A percentile compares a stretch with the other conserved stretches of the same genome.
Evolutionary conservation across 2,329 filamentous ascomycete species (phyloP).

Genomic region (Septoria petroselini): DNA sequence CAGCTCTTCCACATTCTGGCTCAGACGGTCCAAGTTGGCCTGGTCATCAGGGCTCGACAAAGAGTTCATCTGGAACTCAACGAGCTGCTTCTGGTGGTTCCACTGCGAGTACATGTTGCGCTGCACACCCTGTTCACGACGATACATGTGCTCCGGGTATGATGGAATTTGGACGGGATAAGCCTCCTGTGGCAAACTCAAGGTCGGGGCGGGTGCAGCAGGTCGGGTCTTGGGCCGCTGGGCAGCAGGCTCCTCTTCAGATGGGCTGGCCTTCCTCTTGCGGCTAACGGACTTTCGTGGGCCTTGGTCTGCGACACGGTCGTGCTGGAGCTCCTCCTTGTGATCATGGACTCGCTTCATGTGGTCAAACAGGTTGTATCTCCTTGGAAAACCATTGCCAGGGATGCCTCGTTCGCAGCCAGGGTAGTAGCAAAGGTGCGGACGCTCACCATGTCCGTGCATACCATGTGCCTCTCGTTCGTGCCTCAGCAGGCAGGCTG

Average conservation of each 20-base stretch:
- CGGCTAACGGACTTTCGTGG: slow-evolving; percentile 28
- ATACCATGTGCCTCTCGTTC: slow-evolving; percentile 94
- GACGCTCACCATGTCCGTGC: slow-evolving; percentile 90
- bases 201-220: slow-evolving; percentile 11
- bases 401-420: slow-evolving; percentile 79
- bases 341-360: slow-evolving; percentile 88
- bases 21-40: slow-evolving; percentile 26
- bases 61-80: slow-evolving; percentile 29
- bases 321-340: slow-evolving; percentile 33
- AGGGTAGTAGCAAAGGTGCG: slow-evolving; percentile 81
- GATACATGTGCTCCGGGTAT: slow-evolving; percentile 9
- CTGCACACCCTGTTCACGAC: slow-evolving; percentile 1
- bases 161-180: slow-evolving; percentile 10
- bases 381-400: slow-evolving; percentile 86
- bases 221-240: slow-evolving; percentile 19
- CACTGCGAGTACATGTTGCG: slow-evolving; percentile 23
- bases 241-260: slow-evolving; percentile 25
- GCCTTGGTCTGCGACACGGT: slow-evolving; percentile 10
- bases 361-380: slow-evolving; percentile 95
- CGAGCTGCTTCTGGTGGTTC: slow-evolving; percentile 29
- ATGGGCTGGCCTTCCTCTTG: slow-evolving; percentile 31
- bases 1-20: slow-evolving; percentile 30
- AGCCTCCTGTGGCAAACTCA: slow-evolving; percentile 9
- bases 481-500: slow-evolving; percentile 88
- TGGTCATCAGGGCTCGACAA: slow-evolving; percentile 30